phyloP scores from a whole-genome alignment of 1,284 basidiomycete species.

The Tilletiopsis washingtonensis region DNA sequence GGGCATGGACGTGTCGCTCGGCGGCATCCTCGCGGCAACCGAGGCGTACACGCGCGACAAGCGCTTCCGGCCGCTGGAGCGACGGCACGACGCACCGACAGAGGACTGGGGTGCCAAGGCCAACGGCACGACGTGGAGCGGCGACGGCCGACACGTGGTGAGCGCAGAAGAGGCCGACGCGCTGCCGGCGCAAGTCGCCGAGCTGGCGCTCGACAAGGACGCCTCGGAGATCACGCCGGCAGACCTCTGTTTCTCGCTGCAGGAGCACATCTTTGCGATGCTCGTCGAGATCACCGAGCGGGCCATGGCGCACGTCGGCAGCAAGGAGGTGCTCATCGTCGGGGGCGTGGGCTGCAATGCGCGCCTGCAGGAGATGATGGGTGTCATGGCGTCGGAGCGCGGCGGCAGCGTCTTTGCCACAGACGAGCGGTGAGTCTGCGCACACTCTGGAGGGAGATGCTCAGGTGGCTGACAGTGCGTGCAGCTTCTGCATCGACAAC shows the following conservation, averaged over 20 bases:
- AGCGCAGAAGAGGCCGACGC: conserved; percentile 14
- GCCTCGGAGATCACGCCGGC: conserved; percentile 75
- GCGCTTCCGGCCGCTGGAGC: conserved; percentile 23
- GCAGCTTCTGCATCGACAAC: conserved; percentile 96
- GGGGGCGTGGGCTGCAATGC: conserved; percentile 88
- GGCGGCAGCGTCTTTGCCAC: conserved; percentile 87
- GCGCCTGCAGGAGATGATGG: conserved; percentile 97
- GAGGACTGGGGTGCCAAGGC: conserved; percentile 27
- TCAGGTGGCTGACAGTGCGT: not conserved
- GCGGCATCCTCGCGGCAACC: conserved; percentile 78
- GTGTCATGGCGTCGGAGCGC: conserved; percentile 85
- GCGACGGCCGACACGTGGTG: conserved; percentile 33
- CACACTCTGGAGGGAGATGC: not conserved
- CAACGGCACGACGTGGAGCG: conserved; percentile 32
- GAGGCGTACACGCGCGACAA: conserved; percentile 65
- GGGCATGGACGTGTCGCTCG: conserved; percentile 95
- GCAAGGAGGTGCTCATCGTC: conserved; percentile 90
- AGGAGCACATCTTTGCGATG: conserved; percentile 98
- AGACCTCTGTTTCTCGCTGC: conserved; percentile 91
- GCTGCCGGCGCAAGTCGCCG: not conserved
- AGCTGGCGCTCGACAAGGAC: not conserved
- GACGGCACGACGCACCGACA: conserved; percentile 1
- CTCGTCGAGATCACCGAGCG: conserved; percentile 97
- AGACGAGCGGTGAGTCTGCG: conserved; percentile 68
- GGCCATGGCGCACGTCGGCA: conserved; percentile 97